A percentile compares a stretch with the other conserved stretches of the same genome.
Evolutionary conservation across 2,329 filamentous ascomycete species (phyloP).

Genomic region (Pseudopyrenochaeta lycopersici): DNA sequence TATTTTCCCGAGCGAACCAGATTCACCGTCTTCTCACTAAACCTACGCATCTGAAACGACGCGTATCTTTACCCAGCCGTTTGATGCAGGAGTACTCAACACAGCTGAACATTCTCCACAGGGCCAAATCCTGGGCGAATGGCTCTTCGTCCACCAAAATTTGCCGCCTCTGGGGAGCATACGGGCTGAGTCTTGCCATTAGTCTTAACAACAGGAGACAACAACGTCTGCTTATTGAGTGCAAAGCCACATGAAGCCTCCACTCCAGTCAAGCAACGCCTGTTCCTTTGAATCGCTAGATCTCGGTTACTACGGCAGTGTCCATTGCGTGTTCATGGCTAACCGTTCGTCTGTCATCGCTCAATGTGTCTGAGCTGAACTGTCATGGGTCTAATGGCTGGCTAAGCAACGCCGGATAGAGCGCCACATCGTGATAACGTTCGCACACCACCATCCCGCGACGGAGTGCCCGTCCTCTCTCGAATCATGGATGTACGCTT

Average conservation of each 20-base stretch:
- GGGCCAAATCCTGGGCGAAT: not conserved
- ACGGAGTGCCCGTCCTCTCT: conserved; percentile 14
- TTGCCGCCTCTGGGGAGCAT: not conserved
- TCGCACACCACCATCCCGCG: conserved; percentile 7
- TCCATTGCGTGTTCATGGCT: not conserved
- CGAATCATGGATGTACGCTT: not conserved
- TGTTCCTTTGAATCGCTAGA: not conserved
- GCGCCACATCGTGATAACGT: conserved; percentile 17
- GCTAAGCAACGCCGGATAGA: conserved; percentile 12
- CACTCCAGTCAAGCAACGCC: not conserved
- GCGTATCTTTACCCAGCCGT: conserved; percentile 8
- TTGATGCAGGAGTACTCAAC: conserved; percentile 14
- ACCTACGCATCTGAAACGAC: conserved; percentile 18
- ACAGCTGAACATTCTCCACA: conserved; percentile 2
- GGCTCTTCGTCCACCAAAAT: not conserved
- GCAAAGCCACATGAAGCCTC: not conserved
- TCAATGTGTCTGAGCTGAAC: conserved; percentile 3
- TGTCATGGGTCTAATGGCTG: conserved; percentile 8
- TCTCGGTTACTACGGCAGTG: not conserved
- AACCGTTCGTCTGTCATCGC: conserved; percentile 5
- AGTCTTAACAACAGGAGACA: not conserved
- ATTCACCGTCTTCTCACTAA: conserved; percentile 17
- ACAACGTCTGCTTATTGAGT: not conserved
- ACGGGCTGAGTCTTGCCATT: not conserved
- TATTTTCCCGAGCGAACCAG: conserved; percentile 25